Evolutionary conservation across 163 green algal species (phyloP).

Genomic region (Volvox carteri): DNA sequence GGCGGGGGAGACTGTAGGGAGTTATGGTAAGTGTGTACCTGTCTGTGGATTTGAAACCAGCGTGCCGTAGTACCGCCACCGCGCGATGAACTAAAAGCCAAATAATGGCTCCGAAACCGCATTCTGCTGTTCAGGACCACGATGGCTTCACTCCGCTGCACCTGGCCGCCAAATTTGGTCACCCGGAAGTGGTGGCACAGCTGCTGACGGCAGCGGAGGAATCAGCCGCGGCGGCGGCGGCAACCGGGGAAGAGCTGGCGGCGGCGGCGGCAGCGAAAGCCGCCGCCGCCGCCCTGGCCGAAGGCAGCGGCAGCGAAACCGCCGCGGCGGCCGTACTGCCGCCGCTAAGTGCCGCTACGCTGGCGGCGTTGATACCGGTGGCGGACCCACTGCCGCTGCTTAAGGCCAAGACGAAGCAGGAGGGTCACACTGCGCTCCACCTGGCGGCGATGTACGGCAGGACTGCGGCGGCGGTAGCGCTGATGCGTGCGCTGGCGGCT

Average conservation of each 20-base stretch:
- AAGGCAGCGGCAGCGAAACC: constrained; percentile 14
- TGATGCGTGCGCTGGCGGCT: constrained; percentile 21
- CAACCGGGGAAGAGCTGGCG: constrained; percentile 15
- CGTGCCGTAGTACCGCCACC: too few relatives aligned
- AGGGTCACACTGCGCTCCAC: constrained; percentile 83
- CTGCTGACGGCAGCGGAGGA: constrained; percentile 13
- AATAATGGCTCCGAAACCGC: too few relatives aligned
- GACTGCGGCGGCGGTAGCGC: constrained; percentile 15
- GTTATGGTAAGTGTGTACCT: too few relatives aligned
- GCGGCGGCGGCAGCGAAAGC: background rate
- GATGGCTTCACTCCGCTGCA: constrained; percentile 83
- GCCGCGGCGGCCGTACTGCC: constrained; percentile 38
- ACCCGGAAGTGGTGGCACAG: constrained; percentile 48
- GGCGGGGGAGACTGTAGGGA: too few relatives aligned
- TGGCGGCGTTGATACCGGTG: background rate
- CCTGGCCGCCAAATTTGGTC: constrained; percentile 72
- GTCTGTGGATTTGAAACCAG: too few relatives aligned
- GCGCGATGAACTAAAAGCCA: too few relatives aligned
- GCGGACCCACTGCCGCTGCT: background rate
- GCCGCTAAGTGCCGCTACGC: constrained; percentile 1
- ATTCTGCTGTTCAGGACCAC: constrained; percentile 83
- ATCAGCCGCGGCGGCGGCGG: background rate
- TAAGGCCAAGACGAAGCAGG: constrained; percentile 55
- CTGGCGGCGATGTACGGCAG: constrained; percentile 56
- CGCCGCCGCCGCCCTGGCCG: constrained; percentile 2